phyloP scores from a whole-genome alignment of 805 yeast species.

The Candida morakotiae region DNA sequence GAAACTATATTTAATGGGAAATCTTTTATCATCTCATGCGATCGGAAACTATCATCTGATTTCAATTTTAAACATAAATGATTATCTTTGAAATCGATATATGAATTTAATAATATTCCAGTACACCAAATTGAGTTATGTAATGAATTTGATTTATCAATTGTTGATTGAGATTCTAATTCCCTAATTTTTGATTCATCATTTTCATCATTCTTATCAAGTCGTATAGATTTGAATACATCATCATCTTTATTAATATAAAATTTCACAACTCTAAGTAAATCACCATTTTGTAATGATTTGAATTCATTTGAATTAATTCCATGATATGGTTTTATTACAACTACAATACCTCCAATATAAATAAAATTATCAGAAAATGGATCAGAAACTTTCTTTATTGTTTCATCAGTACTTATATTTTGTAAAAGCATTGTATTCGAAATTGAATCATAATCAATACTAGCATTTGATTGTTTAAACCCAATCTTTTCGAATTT shows the following conservation, averaged over 20 bases:
- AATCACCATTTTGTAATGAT: conserved; percentile 26
- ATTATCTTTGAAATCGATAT: conserved; percentile 16
- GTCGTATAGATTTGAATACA: conserved; percentile 3
- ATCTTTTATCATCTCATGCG: conserved; percentile 19
- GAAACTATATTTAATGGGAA: conserved; percentile 27
- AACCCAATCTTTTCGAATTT: conserved; percentile 13
- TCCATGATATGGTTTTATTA: conserved; percentile 24
- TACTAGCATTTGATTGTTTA: conserved; percentile 3
- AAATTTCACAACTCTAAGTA: conserved; percentile 24
- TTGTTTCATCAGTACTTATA: conserved; percentile 12
- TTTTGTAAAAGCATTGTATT: conserved; percentile 22
- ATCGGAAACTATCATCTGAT: conserved; percentile 8
- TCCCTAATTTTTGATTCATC: no score
- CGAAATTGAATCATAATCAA: conserved; percentile 17
- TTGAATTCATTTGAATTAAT: conserved; percentile 15
- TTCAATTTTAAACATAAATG: conserved; percentile 16
- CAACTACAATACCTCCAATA: conserved; percentile 31
- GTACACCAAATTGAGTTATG: conserved; percentile 22
- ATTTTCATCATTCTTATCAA: not conserved
- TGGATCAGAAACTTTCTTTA: conserved; percentile 25
- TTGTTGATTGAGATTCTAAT: not conserved
- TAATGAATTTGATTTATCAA: conserved; percentile 14
- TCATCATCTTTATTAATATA: conserved; percentile 13
- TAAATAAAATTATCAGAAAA: conserved; percentile 19
- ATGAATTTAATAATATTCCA: conserved; percentile 27